Base-by-base conservation (phyloP, 2,329 filamentous ascomycete genomes). In the Stagonosporopsis chrysanthemi region DNA sequence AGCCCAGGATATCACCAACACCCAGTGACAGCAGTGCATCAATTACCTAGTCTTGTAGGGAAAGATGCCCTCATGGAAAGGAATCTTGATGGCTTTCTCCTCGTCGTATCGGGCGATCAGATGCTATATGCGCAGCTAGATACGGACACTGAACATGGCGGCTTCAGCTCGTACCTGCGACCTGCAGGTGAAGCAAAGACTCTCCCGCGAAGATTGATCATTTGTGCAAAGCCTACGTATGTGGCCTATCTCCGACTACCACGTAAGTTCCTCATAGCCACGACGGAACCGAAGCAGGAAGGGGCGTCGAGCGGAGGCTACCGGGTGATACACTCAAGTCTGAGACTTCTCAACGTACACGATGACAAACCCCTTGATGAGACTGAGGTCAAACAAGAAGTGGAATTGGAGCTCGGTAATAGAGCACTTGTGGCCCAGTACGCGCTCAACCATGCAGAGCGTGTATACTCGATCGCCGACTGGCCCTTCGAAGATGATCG, bases 401-500 rank as follows among this genome's bases (percentile, higher is more conserved):
- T 62, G 2, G 47, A 36, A 11, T 47, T 54, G 3, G 48, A 52
- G 17, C 35, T 76, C 38, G 74, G 77, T 2, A 77, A 75, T 15
- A 73, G 77, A 4, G 69, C 75, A 0, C 72, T 80, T 0, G 75
- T 81, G 1, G 84, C 82, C 54, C 83, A 88, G 28, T 81, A 80
- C 15, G 83, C 83, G 3, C 77, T 92, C 15, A 81, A 84, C 41
- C 61, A 75, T 0, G 83, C 83, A 0, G 87, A 90, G 60, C 81
- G 80, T 36, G 83, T 92, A 1, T 80, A 85, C 40, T 81, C 84
- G 1, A 72, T 92, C 7, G 73, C 83, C 1, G 86, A 90, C 59
- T 92, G 90, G 90, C 72, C 80, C 5, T 86, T 84, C 60, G 75
- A 79, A 29, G 84, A 84, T 52, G 80, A 84, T 35, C 57, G 64